Conservation (phyloP, 768 basidiomycete genomes). For the Agaricus blazei region DNA sequence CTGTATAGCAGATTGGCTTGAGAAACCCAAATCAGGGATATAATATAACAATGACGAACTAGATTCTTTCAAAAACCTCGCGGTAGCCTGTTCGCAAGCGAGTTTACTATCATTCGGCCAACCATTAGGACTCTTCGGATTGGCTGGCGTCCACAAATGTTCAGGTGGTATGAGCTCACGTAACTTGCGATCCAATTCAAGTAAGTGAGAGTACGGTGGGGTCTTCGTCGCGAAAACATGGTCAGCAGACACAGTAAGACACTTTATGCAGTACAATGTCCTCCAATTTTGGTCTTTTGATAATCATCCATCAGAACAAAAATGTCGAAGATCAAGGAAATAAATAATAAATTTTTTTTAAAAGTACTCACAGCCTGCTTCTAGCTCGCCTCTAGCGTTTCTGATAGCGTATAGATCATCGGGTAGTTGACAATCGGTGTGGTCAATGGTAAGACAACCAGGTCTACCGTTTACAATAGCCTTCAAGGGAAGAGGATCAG, state of each 20-base stretch:
- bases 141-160: constrained; percentile 36
- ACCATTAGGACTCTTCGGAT: constrained; percentile 31
- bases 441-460: constrained; percentile 37
- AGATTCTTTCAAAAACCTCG: constrained; percentile 35
- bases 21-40: neutral
- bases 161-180: constrained; percentile 44
- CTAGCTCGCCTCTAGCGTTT: constrained; percentile 27
- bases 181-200: constrained; percentile 46
- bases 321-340: neutral
- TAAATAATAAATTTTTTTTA: too few species aligned
- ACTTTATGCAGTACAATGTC: constrained; percentile 37
- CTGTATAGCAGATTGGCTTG: constrained; percentile 16
- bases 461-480: constrained; percentile 48
- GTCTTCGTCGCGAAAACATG: constrained; percentile 34
- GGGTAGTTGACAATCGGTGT: constrained; percentile 49
- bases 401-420: constrained; percentile 32
- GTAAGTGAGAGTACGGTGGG: constrained; percentile 37
- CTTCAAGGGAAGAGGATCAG: constrained; percentile 17
- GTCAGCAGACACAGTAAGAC: constrained; percentile 37
- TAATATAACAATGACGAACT: constrained; percentile 28
- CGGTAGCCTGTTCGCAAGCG: constrained; percentile 44
- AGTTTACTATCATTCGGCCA: constrained; percentile 24
- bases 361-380: constrained; percentile 37
- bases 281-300: constrained; percentile 39
- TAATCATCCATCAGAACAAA: neutral